Percentiles rank a stretch among this genome's conserved stretches.
phyloP scores from a whole-genome alignment of 129 eudicot genomes.

The Helichrysum umbraculigerum region DNA sequence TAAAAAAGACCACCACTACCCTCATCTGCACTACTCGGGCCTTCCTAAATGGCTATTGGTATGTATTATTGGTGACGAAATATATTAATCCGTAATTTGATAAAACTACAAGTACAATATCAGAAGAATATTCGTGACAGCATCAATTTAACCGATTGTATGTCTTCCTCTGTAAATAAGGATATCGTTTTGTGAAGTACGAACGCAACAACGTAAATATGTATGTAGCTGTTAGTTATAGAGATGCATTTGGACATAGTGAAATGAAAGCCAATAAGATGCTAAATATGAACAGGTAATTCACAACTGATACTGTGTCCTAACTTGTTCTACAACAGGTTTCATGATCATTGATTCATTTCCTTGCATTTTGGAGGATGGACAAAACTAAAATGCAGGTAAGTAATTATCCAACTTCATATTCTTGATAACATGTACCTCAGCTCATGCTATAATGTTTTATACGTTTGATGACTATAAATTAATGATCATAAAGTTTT shows the following conservation, averaged over 20 bases:
- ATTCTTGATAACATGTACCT: neutral
- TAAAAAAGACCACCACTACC: conserved; percentile 1
- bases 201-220: conserved; percentile 10
- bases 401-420: neutral
- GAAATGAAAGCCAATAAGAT: conserved; percentile 12
- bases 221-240: neutral
- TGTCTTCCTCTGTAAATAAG: conserved; percentile 14
- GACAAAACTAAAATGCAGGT: neutral
- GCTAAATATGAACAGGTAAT: neutral
- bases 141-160: conserved; percentile 22
- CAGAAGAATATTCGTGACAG: conserved; percentile 15
- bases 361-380: neutral
- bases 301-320: conserved; percentile 5
- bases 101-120: neutral
- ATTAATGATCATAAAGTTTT: too few species aligned
- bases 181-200: neutral
- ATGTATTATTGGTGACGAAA: neutral
- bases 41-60: conserved; percentile 2
- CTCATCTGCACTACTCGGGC: neutral
- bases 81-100: neutral
- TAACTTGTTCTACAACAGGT: conserved; percentile 20
- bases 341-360: neutral
- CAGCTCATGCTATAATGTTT: neutral
- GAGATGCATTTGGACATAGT: conserved; percentile 12
- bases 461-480: too few species aligned